Base-by-base conservation (phyloP, 805 yeast species). In the Brettanomyces anomalus region DNA sequence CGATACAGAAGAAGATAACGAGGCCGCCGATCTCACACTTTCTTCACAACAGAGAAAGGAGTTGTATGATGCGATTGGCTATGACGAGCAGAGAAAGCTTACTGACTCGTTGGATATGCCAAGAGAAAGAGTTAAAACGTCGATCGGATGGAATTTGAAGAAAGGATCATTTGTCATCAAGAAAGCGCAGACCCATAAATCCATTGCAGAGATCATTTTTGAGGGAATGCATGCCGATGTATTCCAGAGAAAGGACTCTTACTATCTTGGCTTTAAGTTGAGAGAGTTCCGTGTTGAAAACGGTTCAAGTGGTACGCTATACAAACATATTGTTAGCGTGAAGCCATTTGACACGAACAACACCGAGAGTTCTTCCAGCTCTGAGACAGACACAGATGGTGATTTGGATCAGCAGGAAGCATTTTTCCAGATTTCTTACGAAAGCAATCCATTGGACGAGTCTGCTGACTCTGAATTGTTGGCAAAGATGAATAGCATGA, bases 41-140 rank as follows among this genome's bases (percentile, higher is more conserved):
- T 77, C 93, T 0, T 95, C 86, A 13, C 95, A 88, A 50, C 96
- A 93, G 55, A 72, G 85, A 48, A 73, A 86, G 55, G 98, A 94
- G 46, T 68, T 93, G 17, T 89, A 87, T 55, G 95, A 86, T 46
- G 95, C 97, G 0, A 89, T 93, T 49, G 99, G 89, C 48, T 89
- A 81, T 51, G 85, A 89, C 51, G 96, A 89, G 47, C 62, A 69
- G 17, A 68, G 73, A 39, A 67, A 66, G 1, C 43, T 74, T 1
- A 54, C 70, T 1, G 77, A 77, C 24, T 65, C 81, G 1, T 63
- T 79, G 5, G 81, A 83, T 45, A 54, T 84, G 2, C 95, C 96
- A 0, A 74, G 77, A 42, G 94, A 87, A 45, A 66, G 85, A 31
- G 75, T 83, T 4, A 75, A 75, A n/a, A 54, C 82, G 42, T 83